Evolutionary conservation across 768 basidiomycete species (phyloP).

Genomic region (Xerocomus brunneocitrinus): DNA sequence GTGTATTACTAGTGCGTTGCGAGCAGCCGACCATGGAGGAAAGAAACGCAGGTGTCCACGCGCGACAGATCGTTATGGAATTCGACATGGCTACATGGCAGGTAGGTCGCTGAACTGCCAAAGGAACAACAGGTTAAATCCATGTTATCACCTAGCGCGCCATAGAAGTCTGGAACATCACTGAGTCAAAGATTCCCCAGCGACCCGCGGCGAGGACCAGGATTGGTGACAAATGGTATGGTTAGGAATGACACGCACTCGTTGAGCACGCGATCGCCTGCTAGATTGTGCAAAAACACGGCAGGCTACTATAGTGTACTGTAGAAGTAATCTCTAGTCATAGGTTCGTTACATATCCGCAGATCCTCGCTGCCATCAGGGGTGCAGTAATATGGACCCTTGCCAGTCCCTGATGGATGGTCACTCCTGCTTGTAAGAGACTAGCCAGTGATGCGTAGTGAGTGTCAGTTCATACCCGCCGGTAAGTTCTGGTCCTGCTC

Average conservation of each 20-base stretch:
- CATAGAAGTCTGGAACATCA: slow-evolving; percentile 83
- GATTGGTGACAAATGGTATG: slow-evolving; percentile 70
- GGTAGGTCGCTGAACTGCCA: slow-evolving; percentile 40
- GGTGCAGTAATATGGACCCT: not conserved
- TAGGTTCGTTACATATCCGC: not conserved
- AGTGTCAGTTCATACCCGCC: not conserved
- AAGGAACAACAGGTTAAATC: not conserved
- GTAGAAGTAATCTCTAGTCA: slow-evolving; percentile 10
- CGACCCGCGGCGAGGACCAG: slow-evolving; percentile 54
- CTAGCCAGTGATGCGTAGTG: not conserved
- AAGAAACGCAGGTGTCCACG: slow-evolving; percentile 57
- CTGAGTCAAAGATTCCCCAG: slow-evolving; percentile 67
- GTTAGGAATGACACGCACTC: slow-evolving; percentile 30
- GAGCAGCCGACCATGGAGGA: slow-evolving; percentile 62
- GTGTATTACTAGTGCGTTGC: slow-evolving; percentile 46
- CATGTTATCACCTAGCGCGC: slow-evolving; percentile 53
- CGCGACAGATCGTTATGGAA: slow-evolving; percentile 86
- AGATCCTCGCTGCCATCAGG: not conserved
- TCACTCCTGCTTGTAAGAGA: no score
- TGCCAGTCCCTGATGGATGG: no score
- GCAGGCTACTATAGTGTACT: slow-evolving; percentile 16
- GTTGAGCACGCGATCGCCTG: not conserved
- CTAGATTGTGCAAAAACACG: not conserved
- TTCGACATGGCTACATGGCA: slow-evolving; percentile 88
- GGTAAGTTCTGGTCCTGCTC: not conserved